Evolutionary conservation across 768 basidiomycete species (phyloP), one percentile per base, ranked within the genome.

Genomic region (Suillus discolor): DNA sequence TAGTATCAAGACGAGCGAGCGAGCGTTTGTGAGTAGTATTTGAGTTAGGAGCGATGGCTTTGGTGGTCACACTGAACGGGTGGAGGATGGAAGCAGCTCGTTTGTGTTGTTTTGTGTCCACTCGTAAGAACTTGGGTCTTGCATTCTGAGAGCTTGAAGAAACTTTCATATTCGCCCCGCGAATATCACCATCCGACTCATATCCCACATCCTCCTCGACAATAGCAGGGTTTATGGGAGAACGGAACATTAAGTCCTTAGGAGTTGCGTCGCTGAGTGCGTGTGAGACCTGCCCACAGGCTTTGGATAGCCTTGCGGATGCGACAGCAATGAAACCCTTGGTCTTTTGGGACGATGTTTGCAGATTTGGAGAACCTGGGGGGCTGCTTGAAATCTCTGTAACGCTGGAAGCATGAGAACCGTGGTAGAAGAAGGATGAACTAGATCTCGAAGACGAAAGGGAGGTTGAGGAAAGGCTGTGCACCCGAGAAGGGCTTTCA

Each of bases 71-170:
- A 15, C 11, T 34, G 7, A 38, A 16, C 23, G 60, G 15, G n/a
- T 67, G 62, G 7, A 34, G 74, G 60, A 71, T 67, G 57, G 74
- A 76, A 4, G 69, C 69, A 34, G 74, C 71, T 6, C 72, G 72
- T 49, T 66, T 66, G 60, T 67, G 73, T 9, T 70, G 74, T n/a
- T 60, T 69, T 16, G 74, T 75, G 54, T 74, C 69, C 20, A 70
- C 65, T 38, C 74, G 73, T n/a, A 61, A 45, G 57, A 74, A 67
- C 3, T 39, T 54, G 18, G 73, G 74, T 8, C 67, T 69, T 38
- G 28, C 13, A 20, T 20, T 57, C 38, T 44, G 25, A 38, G 7
- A 6, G 38, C 28, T 59, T 39, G 25, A 1, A 7, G 5, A 25
- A 20, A 31, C 28, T 44, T 15, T 55, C 23, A 4, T 65, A 55